Evolutionary conservation across 345 rosid species (phyloP).

Genomic region (Aquilaria malaccensis): DNA sequence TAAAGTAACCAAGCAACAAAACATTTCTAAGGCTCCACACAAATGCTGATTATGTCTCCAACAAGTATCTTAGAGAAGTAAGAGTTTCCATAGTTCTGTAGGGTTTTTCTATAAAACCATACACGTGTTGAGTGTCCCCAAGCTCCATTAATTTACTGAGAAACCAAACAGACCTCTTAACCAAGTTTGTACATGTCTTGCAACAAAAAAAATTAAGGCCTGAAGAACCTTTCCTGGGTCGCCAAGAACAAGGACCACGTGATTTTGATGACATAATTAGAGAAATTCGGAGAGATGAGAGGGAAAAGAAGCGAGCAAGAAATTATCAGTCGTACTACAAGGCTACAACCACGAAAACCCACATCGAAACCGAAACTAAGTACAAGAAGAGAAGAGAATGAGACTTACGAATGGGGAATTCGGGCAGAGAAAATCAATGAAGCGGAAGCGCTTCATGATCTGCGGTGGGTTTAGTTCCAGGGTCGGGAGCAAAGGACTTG

Average conservation of each 20-base stretch:
- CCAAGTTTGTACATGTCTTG: background rate
- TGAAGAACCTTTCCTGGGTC: background rate
- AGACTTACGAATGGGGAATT: constrained; percentile 37
- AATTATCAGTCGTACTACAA: background rate
- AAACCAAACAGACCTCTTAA: constrained; percentile 10
- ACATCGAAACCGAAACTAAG: background rate
- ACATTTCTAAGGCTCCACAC: background rate
- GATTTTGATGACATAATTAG: background rate
- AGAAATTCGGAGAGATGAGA: background rate
- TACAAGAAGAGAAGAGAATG: too few relatives aligned
- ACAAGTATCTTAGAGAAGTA: constrained; percentile 1
- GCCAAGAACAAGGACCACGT: background rate
- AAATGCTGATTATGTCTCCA: background rate
- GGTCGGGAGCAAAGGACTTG: too few relatives aligned
- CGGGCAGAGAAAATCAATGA: constrained; percentile 32
- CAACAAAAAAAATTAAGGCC: constrained; percentile 1
- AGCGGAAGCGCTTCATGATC: background rate
- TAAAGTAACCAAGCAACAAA: background rate
- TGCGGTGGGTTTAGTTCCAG: too few relatives aligned
- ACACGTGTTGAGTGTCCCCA: background rate
- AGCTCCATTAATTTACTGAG: background rate
- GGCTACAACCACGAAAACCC: background rate
- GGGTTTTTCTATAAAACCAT: background rate
- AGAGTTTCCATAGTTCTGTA: background rate
- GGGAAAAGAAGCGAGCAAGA: background rate